Evolutionary conservation across 352 stramenopile species (phyloP).

Genomic region (Phytopythium aichiense): DNA sequence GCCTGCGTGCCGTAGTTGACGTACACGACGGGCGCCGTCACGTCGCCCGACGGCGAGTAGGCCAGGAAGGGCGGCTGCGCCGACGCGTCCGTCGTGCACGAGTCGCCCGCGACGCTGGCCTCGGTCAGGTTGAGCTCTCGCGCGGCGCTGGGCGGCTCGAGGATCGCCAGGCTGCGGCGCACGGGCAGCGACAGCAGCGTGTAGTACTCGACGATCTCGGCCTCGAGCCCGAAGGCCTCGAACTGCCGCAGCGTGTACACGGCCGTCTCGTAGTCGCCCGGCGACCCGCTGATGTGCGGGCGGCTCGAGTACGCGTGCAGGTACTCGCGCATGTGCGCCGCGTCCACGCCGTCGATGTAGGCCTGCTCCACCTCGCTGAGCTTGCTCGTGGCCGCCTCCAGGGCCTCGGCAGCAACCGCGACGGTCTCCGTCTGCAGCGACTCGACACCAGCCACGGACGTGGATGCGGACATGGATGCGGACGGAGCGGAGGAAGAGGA

Average conservation of each 20-base stretch:
- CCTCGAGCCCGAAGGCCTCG: slow-evolving; percentile 32
- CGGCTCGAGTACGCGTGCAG: slow-evolving; percentile 13
- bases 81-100: slow-evolving; percentile 40
- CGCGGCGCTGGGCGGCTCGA: slow-evolving; percentile 15
- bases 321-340: slow-evolving; percentile 10
- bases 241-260: slow-evolving; percentile 35
- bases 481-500: not conserved
- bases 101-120: slow-evolving; percentile 48
- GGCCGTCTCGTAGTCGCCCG: slow-evolving; percentile 29
- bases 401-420: not conserved
- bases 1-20: slow-evolving; percentile 77
- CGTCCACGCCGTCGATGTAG: slow-evolving; percentile 14
- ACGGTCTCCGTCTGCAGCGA: not conserved
- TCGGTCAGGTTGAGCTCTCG: slow-evolving; percentile 44
- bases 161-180: slow-evolving; percentile 19
- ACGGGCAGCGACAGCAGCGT: slow-evolving; percentile 50
- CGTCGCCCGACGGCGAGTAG: slow-evolving; percentile 69
- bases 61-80: slow-evolving; percentile 77
- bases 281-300: slow-evolving; percentile 19
- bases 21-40: slow-evolving; percentile 70
- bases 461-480: too few species aligned
- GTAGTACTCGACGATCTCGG: slow-evolving; percentile 43
- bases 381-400: not conserved
- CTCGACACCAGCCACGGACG: not conserved
- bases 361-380: slow-evolving; percentile 13